Percentiles rank a stretch among this genome's conserved stretches.
These are phyloP conservation scores for Thamnidium elegans DNA, from an alignment of 192 early-diverging fungal genomes.

Conservation along the genomic window DNA sequence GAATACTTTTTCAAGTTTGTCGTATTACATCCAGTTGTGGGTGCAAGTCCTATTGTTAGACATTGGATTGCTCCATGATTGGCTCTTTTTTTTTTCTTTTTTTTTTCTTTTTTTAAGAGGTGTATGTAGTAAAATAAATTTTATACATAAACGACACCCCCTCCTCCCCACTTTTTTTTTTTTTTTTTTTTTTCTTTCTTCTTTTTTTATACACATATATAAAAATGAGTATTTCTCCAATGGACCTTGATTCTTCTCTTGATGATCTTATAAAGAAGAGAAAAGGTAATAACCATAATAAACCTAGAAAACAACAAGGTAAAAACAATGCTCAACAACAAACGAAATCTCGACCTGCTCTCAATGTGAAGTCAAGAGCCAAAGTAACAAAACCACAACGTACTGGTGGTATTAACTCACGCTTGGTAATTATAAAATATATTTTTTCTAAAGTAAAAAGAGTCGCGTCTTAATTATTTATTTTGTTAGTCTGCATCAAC, in stretches of 20 bases:
- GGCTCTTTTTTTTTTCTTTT: conserved; percentile 2
- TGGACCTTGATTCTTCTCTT: conserved; percentile 41
- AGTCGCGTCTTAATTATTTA: neutral
- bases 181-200: neutral
- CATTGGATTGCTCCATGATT: conserved; percentile 44
- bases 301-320: neutral
- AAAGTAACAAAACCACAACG: neutral
- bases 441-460: neutral
- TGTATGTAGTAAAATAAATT: conserved; percentile 1
- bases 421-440: neutral
- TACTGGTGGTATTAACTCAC: conserved; percentile 5
- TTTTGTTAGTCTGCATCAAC: neutral
- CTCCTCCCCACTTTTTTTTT: neutral
- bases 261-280: conserved; percentile 43
- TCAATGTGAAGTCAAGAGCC: neutral
- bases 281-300: conserved; percentile 25
- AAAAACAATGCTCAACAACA: neutral
- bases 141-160: neutral
- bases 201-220: neutral
- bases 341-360: neutral
- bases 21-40: conserved; percentile 46
- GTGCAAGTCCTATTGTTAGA: conserved; percentile 44
- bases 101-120: neutral
- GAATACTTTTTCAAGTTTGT: conserved; percentile 56
- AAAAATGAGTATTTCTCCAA: conserved; percentile 4